Evolutionary conservation across 345 rosid genomes (phyloP).

Genomic region (Ceriops zippeliana): DNA sequence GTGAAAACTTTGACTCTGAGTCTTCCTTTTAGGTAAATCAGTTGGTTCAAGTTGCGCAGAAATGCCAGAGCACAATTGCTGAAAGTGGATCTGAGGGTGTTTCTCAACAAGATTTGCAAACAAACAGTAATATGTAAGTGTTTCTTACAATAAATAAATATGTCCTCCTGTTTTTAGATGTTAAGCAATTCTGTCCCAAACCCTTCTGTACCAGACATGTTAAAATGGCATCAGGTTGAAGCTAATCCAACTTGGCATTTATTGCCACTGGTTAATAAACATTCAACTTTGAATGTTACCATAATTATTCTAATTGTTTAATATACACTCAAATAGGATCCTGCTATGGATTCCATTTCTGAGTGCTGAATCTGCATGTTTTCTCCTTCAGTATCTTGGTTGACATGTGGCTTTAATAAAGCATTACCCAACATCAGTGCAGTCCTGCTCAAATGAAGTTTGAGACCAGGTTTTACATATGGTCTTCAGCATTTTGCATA

Average conservation of each 20-base stretch:
- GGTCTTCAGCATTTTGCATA: too few species aligned
- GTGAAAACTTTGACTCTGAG: background rate
- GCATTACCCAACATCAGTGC: too few species aligned
- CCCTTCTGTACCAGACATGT: background rate
- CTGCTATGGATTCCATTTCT: too few species aligned
- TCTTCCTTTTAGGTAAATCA: slow-evolving; percentile 65
- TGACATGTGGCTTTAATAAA: too few species aligned
- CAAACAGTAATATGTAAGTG: slow-evolving; percentile 87
- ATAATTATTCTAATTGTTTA: too few species aligned
- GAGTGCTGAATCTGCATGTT: too few species aligned
- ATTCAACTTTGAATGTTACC: too few species aligned
- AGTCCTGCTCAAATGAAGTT: too few species aligned
- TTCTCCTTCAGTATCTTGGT: too few species aligned
- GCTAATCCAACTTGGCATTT: background rate
- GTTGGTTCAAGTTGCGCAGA: slow-evolving; percentile 88
- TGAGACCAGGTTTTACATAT: too few species aligned
- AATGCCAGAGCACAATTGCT: slow-evolving; percentile 88
- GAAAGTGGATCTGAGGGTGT: slow-evolving; percentile 89
- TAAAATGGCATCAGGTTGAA: background rate
- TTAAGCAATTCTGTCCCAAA: background rate
- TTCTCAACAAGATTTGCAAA: slow-evolving; percentile 84
- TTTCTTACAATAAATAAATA: background rate
- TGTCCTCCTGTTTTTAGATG: slow-evolving; percentile 1
- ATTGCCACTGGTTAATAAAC: background rate
- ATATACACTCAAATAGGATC: too few species aligned